Evolutionary conservation across 208 protist species (phyloP).

Genomic region (Trypanosoma melophagium): DNA sequence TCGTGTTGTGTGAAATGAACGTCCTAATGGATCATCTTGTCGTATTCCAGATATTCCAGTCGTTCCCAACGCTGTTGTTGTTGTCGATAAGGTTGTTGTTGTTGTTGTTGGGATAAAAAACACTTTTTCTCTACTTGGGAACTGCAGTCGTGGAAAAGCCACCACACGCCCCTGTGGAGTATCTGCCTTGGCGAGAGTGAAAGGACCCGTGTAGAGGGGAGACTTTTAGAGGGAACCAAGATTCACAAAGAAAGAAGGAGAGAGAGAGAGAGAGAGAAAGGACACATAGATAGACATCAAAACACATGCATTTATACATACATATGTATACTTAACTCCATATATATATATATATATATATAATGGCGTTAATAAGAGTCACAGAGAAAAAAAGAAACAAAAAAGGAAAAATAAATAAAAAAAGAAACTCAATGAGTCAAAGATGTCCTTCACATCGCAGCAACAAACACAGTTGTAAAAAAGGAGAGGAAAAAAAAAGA

Average conservation of each 20-base stretch:
- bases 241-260: neutral
- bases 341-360: slow-evolving; percentile 8
- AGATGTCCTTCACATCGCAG: too few species aligned
- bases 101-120: slow-evolving; percentile 21
- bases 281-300: slow-evolving; percentile 1
- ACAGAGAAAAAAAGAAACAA: neutral
- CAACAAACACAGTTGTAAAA: too few species aligned
- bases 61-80: neutral
- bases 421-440: neutral
- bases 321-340: neutral
- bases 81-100: neutral
- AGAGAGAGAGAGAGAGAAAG: slow-evolving; percentile 15
- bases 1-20: slow-evolving; percentile 18
- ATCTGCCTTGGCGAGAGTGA: slow-evolving; percentile 8
- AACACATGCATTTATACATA: slow-evolving; percentile 19
- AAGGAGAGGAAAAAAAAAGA: neutral
- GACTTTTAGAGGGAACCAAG: neutral
- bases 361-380: neutral
- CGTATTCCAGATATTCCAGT: neutral
- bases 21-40: neutral
- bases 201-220: slow-evolving; percentile 23
- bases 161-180: slow-evolving; percentile 29
- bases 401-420: neutral
- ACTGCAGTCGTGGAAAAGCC: slow-evolving; percentile 34
- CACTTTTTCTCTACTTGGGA: slow-evolving; percentile 37